Evolutionary conservation across 179 eudicot genomes (phyloP).

Genomic region (Actinidia arguta): DNA sequence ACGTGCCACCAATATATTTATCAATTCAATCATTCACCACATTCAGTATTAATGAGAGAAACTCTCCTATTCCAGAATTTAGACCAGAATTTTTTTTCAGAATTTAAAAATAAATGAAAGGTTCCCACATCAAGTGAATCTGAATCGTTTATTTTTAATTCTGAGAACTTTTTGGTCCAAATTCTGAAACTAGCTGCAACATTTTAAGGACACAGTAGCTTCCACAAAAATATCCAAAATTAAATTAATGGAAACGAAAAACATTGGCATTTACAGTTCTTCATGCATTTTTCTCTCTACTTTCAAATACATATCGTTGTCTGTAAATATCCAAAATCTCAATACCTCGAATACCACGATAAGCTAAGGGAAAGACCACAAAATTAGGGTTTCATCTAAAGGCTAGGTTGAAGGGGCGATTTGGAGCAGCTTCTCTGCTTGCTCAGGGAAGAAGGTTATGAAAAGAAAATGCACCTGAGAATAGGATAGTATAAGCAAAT

Average conservation of each 20-base stretch:
- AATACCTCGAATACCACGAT: background rate
- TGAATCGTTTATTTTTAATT: too few species aligned
- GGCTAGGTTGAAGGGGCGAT: conserved; percentile 57
- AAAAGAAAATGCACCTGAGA: conserved; percentile 75
- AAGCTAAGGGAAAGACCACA: background rate
- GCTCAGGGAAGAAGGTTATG: conserved; percentile 86
- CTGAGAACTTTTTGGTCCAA: too few species aligned
- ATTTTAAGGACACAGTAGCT: background rate
- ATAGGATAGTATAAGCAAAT: conserved; percentile 1
- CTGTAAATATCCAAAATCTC: background rate
- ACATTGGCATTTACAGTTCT: background rate
- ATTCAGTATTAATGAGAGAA: too few species aligned
- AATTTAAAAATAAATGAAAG: too few species aligned
- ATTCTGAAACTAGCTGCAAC: too few species aligned
- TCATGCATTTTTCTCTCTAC: too few species aligned
- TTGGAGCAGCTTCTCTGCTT: conserved; percentile 73
- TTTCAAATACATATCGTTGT: background rate
- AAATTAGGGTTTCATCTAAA: background rate
- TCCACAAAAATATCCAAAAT: background rate
- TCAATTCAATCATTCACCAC: too few species aligned
- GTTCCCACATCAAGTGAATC: too few species aligned
- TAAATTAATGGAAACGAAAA: background rate
- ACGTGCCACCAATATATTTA: too few species aligned
- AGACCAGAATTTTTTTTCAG: too few species aligned
- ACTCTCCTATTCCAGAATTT: too few species aligned